These are phyloP conservation scores for Hypocrella siamensis DNA, from an alignment of 2,329 filamentous ascomycete species.

Conservation along the genomic window DNA sequence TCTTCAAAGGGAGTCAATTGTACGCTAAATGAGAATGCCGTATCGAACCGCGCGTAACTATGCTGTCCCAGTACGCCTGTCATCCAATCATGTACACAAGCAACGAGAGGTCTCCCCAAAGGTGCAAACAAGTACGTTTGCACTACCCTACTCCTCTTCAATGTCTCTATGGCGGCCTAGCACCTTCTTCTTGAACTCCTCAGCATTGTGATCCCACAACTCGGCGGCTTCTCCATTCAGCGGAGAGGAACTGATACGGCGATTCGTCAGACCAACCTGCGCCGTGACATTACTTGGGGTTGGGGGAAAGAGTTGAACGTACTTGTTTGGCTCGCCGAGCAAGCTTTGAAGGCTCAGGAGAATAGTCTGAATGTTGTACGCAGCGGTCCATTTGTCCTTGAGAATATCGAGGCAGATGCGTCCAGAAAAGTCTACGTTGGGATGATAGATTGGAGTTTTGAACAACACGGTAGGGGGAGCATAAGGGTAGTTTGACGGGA, in stretches of 20 bases:
- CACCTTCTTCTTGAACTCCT: constrained; percentile 73
- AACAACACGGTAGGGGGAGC: constrained; percentile 82
- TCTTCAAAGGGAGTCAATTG: too few relatives aligned
- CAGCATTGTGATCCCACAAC: constrained; percentile 79
- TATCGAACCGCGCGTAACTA: too few relatives aligned
- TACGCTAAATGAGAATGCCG: too few relatives aligned
- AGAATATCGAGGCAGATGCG: constrained; percentile 95
- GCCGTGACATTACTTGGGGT: too few relatives aligned
- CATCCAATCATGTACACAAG: too few relatives aligned
- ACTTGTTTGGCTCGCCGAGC: constrained; percentile 97
- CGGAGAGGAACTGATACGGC: constrained; percentile 56
- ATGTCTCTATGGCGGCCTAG: constrained; percentile 45
- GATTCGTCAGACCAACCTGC: constrained; percentile 1
- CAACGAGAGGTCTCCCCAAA: too few relatives aligned
- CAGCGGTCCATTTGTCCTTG: constrained; percentile 98
- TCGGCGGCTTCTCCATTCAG: constrained; percentile 93
- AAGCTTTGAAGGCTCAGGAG: constrained; percentile 87
- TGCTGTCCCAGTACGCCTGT: too few relatives aligned
- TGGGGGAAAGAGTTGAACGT: constrained; percentile 20
- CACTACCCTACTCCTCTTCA: constrained; percentile 38
- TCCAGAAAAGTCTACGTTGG: constrained; percentile 94
- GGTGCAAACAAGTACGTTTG: neutral
- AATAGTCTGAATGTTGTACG: constrained; percentile 91
- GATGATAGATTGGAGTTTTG: constrained; percentile 98
- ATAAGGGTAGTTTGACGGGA: constrained; percentile 89